These are phyloP conservation scores for Trichoderma polysporum DNA, from an alignment of 2,329 filamentous ascomycete species.

Conservation along the genomic window DNA sequence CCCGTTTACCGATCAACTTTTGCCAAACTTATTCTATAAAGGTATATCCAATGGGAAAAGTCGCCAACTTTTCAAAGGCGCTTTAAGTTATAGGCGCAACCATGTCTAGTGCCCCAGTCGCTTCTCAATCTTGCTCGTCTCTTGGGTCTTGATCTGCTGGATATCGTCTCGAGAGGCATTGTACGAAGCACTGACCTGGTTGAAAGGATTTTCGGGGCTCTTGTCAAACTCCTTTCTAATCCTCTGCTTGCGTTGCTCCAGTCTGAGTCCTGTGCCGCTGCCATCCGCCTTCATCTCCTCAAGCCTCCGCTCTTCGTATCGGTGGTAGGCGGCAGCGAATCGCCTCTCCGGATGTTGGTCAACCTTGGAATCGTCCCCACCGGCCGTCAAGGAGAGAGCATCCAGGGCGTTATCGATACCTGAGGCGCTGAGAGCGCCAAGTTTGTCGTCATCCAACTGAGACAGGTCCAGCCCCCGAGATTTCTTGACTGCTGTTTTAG, in stretches of 20 bases:
- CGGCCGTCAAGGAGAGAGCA: constrained; percentile 66
- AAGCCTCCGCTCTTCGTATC: constrained; percentile 77
- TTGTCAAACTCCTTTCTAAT: constrained; percentile 93
- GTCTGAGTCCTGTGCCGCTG: constrained; percentile 66
- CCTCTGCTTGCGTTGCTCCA: constrained; percentile 80
- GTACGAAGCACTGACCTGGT: constrained; percentile 74
- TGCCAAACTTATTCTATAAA: constrained; percentile 6
- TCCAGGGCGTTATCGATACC: constrained; percentile 95
- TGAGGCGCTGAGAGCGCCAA: constrained; percentile 69
- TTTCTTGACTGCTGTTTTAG: constrained; percentile 68
- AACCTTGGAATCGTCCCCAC: constrained; percentile 64
- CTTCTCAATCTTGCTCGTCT: constrained; percentile 73
- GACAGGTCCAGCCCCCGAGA: constrained; percentile 71
- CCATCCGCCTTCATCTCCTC: constrained; percentile 84
- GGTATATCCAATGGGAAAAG: background rate
- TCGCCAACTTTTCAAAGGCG: background rate
- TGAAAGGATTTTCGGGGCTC: constrained; percentile 92
- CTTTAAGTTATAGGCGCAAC: background rate
- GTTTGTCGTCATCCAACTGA: constrained; percentile 66
- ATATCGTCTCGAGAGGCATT: constrained; percentile 80
- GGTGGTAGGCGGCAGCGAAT: constrained; percentile 81
- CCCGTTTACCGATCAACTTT: background rate
- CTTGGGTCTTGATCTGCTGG: constrained; percentile 59
- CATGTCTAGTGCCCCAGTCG: constrained; percentile 49
- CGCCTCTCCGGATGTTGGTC: constrained; percentile 87